A percentile compares a stretch with the other conserved stretches of the same genome.
These are phyloP conservation scores for Penicillium simplicissimum DNA, from an alignment of 495 filamentous ascomycete species.

Conservation along the genomic window DNA sequence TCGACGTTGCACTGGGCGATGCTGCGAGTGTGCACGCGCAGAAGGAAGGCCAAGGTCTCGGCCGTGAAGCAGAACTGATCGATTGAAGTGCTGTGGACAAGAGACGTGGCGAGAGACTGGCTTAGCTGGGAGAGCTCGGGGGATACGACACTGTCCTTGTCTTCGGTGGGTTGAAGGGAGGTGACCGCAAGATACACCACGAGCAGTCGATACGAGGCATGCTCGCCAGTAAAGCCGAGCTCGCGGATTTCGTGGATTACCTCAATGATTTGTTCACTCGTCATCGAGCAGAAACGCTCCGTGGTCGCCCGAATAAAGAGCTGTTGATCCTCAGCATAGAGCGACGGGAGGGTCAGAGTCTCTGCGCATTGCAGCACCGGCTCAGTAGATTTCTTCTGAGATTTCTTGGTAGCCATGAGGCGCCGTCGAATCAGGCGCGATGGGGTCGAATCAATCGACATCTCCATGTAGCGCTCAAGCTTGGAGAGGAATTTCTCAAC, in stretches of 20 bases:
- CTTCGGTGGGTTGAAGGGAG: constrained; percentile 35
- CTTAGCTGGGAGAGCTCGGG: constrained; percentile 41
- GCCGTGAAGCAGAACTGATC: constrained; percentile 58
- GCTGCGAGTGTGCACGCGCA: constrained; percentile 53
- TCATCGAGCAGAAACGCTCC: constrained; percentile 40
- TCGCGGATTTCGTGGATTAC: constrained; percentile 38
- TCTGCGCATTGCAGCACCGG: constrained; percentile 41
- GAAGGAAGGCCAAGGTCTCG: constrained; percentile 56
- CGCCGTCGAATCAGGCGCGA: constrained; percentile 42
- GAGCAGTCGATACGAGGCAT: constrained; percentile 37
- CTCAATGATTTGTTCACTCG: constrained; percentile 27
- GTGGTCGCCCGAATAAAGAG: constrained; percentile 43
- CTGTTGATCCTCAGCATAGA: constrained; percentile 47
- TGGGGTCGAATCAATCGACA: constrained; percentile 39
- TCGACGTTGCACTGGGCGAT: constrained; percentile 75
- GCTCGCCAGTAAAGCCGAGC: constrained; percentile 35
- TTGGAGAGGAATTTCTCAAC: constrained; percentile 43
- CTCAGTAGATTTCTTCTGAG: constrained; percentile 32
- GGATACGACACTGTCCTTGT: constrained; percentile 40
- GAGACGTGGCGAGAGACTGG: constrained; percentile 32
- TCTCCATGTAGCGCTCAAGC: constrained; percentile 43
- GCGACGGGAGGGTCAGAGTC: constrained; percentile 38
- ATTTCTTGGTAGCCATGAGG: constrained; percentile 37
- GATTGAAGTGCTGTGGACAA: constrained; percentile 40
- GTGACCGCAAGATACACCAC: constrained; percentile 41